These are phyloP conservation scores for Aspergillus funiculosus DNA, from an alignment of 495 filamentous ascomycete species.

Conservation along the genomic window DNA sequence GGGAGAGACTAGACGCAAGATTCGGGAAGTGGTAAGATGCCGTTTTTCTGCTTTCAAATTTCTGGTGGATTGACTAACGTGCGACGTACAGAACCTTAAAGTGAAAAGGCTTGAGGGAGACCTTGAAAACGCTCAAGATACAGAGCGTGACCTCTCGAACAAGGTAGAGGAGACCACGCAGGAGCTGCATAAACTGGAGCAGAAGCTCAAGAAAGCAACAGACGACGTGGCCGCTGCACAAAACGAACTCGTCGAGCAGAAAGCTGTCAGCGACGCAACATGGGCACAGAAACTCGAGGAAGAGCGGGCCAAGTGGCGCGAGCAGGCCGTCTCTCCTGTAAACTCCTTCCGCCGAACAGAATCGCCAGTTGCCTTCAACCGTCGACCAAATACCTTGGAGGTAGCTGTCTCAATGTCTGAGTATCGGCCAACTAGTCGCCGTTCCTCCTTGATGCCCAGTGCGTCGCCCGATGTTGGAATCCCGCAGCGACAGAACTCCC, in stretches of 20 bases:
- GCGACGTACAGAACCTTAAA: slow-evolving; percentile 56
- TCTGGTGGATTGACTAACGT: slow-evolving; percentile 17
- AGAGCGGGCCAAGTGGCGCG: slow-evolving; percentile 69
- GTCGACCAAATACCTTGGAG: slow-evolving; percentile 42
- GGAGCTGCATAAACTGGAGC: slow-evolving; percentile 59
- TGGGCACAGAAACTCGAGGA: slow-evolving; percentile 60
- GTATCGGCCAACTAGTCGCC: slow-evolving; percentile 42
- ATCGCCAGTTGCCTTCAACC: slow-evolving; percentile 43
- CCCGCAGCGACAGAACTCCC: slow-evolving; percentile 40
- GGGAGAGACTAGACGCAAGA: slow-evolving; percentile 75
- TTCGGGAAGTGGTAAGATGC: slow-evolving; percentile 69
- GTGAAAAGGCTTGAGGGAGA: slow-evolving; percentile 76
- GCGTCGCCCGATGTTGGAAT: slow-evolving; percentile 39
- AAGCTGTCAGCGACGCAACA: slow-evolving; percentile 58
- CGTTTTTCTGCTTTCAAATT: not conserved
- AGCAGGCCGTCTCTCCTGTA: slow-evolving; percentile 41
- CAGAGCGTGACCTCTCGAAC: slow-evolving; percentile 54
- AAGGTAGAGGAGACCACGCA: slow-evolving; percentile 54
- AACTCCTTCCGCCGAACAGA: slow-evolving; percentile 42
- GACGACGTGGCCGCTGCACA: slow-evolving; percentile 54
- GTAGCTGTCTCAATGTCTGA: slow-evolving; percentile 28
- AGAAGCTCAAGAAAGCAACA: slow-evolving; percentile 59
- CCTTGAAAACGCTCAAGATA: slow-evolving; percentile 63
- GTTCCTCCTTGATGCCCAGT: slow-evolving; percentile 41
- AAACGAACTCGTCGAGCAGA: slow-evolving; percentile 63